Evolutionary conservation across 306 rosid genomes (phyloP), one percentile per base, ranked within the genome.

Genomic region (Vigna radiata): DNA sequence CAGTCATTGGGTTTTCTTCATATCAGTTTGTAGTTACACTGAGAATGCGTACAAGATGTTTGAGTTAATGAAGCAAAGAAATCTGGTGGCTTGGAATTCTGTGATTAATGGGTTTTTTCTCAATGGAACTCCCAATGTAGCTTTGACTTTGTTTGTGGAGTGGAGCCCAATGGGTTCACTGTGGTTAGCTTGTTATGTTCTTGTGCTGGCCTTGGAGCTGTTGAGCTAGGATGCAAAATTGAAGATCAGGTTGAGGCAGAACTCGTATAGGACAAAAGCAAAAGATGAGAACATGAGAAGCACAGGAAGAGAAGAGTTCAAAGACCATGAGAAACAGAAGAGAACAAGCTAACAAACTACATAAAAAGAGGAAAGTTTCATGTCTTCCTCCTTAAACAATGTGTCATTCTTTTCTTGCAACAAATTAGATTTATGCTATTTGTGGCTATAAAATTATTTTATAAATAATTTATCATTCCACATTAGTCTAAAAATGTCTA

Each of bases 71-170:
- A 7, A 0, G 8, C 77, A 80, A 0, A 77, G 87, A 76, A 87
- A 87, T 62, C 77, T 87, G 9, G 91, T 87, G 53, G 91, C 91
- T 55, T 87, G 91, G 89, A 87, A 85, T 75, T 77, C 87, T 70
- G 87, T 85, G 15, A 87, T 87, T 60, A 85, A 87, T 81, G 91
- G 89, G 43, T 87, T 83, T 83, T 85, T 87, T 23, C 81, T 85
- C 25, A 83, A 87, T 72, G 87, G 91, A 9, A 87, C 74, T 83
- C 87, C 89, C 48, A 83, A 78, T 75, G 89, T 85, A 68, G 87
- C 91, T 65, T 73, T 87, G 89, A 85, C 81, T 6, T 61, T 87
- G 27, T 85, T 85, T 48, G 81, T 86, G 70, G 89, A 85, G 64
- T 87, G 68, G 79, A 77, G 77, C 86, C 91, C 0, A 89, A 87